Evolutionary conservation across 2,329 filamentous ascomycete species (phyloP).

Genomic region (Venturia oleaginea): DNA sequence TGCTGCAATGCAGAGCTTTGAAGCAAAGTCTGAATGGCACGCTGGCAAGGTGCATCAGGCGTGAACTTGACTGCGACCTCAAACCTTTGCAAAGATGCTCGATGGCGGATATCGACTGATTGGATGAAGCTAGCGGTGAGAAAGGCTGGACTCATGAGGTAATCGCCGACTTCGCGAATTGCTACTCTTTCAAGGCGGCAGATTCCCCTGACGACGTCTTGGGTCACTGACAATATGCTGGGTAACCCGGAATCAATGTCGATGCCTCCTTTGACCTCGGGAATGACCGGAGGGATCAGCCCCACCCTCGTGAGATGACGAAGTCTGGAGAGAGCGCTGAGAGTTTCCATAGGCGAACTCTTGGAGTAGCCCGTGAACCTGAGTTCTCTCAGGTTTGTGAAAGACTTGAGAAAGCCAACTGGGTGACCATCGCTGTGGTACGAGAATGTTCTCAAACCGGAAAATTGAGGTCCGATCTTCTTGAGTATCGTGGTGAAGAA

Average conservation of each 20-base stretch:
- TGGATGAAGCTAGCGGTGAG: conserved; percentile 9
- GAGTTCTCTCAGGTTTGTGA: conserved; percentile 4
- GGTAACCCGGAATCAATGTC: conserved; percentile 10
- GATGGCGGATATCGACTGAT: conserved; percentile 1
- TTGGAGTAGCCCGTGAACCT: conserved; percentile 11
- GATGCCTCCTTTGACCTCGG: conserved; percentile 1
- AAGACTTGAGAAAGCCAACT: conserved; percentile 8
- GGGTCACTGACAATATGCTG: conserved; percentile 1
- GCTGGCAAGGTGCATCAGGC: conserved; percentile 5
- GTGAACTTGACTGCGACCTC: conserved; percentile 7
- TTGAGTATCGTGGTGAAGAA: conserved; percentile 5
- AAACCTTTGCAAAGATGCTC: conserved; percentile 3
- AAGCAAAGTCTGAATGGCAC: conserved; percentile 2
- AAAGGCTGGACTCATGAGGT: conserved; percentile 1
- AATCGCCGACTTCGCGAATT: conserved; percentile 4
- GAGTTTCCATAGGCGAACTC: conserved; percentile 12
- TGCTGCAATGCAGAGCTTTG: background rate
- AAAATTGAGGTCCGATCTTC: background rate
- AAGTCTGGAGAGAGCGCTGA: conserved; percentile 4
- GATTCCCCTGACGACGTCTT: conserved; percentile 4
- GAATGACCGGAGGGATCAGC: conserved; percentile 5
- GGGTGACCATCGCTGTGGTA: conserved; percentile 11
- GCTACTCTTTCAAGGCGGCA: background rate
- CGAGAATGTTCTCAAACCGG: background rate
- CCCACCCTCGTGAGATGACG: conserved; percentile 1